Percentiles rank a stretch among this genome's conserved stretches.
Evolutionary conservation across 768 basidiomycete genomes (phyloP).

Genomic region (Termitomyces sp.): DNA sequence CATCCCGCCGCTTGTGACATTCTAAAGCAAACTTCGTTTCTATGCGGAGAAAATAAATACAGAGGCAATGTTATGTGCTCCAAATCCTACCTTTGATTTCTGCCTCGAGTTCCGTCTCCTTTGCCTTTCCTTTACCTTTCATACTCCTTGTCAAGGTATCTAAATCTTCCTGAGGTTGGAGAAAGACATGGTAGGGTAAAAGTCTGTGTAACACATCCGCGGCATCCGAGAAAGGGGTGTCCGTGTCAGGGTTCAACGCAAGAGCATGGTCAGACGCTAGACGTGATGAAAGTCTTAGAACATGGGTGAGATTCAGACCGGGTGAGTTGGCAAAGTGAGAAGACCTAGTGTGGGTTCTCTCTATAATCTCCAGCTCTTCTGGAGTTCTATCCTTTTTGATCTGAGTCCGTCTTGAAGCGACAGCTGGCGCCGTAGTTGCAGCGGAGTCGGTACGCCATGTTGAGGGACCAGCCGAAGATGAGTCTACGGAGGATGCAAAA

Average conservation of each 20-base stretch:
- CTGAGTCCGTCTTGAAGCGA: conserved; percentile 14
- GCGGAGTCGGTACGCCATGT: conserved; percentile 21
- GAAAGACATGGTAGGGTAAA: conserved; percentile 76
- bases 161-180: conserved; percentile 67
- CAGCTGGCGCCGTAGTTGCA: conserved; percentile 1
- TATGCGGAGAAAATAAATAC: conserved; percentile 19
- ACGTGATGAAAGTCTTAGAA: conserved; percentile 45
- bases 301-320: not conserved
- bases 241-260: conserved; percentile 59
- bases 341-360: conserved; percentile 45
- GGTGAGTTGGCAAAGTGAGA: not conserved
- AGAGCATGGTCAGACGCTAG: conserved; percentile 59
- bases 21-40: conserved; percentile 68
- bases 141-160: conserved; percentile 21
- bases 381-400: conserved; percentile 32
- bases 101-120: conserved; percentile 32
- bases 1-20: conserved; percentile 52
- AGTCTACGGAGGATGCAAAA: conserved; percentile 17
- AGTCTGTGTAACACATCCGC: conserved; percentile 65
- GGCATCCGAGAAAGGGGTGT: conserved; percentile 59
- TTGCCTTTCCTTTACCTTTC: conserved; percentile 65
- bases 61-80: not conserved
- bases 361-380: conserved; percentile 47
- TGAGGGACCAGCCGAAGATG: conserved; percentile 21
- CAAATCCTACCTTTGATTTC: conserved; percentile 45